Evolutionary conservation across 78 protist genomes (phyloP).

Genomic region (Chrysochromulina parva): DNA sequence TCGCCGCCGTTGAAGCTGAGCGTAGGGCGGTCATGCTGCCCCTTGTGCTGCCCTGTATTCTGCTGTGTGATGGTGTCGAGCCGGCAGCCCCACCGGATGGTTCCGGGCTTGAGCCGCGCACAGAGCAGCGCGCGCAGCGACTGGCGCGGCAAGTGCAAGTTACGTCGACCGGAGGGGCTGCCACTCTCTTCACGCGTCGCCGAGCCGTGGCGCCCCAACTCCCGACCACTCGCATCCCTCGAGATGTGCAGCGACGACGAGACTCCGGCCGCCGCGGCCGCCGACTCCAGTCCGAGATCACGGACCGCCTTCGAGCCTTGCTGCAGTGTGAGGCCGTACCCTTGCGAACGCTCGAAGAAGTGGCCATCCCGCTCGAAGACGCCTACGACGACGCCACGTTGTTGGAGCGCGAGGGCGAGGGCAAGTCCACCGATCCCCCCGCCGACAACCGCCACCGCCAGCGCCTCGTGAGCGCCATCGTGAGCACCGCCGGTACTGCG

Average conservation of each 20-base stretch:
- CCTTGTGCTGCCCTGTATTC: no score
- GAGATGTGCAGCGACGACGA: not conserved
- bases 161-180: not conserved
- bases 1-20: not conserved
- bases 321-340: not conserved
- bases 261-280: not conserved
- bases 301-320: not conserved
- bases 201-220: not conserved
- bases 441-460: not conserved
- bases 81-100: constrained; percentile 20
- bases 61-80: not conserved
- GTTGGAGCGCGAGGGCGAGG: not conserved
- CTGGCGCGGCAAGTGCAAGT: constrained; percentile 34
- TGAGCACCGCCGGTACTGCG: no score
- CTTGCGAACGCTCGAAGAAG: not conserved
- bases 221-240: not conserved
- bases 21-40: not conserved
- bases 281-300: not conserved
- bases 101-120: not conserved
- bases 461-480: no score
- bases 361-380: not conserved
- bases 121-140: constrained; percentile 9
- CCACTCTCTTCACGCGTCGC: not conserved
- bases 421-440: not conserved
- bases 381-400: not conserved